A percentile compares a stretch with the other conserved stretches of the same genome.
phyloP scores from a whole-genome alignment of 2,329 filamentous ascomycete genomes.

The Fusarium sublunatum region DNA sequence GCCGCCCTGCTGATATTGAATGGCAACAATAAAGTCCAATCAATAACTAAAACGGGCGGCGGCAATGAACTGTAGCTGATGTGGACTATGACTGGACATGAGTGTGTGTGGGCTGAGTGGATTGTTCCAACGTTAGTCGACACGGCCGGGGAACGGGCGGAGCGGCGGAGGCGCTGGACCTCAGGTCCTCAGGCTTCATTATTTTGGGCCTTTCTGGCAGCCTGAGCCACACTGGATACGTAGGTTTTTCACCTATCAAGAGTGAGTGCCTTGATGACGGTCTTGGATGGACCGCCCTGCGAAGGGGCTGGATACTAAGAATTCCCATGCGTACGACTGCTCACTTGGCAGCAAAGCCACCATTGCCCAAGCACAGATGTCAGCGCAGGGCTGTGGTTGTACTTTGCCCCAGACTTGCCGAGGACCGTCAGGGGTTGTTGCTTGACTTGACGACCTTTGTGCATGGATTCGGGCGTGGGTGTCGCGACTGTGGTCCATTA shows the following conservation, averaged over 20 bases:
- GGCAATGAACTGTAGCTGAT: neutral
- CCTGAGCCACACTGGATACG: slow-evolving; percentile 40
- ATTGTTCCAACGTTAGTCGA: slow-evolving; percentile 40
- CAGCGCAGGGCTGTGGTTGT: slow-evolving; percentile 42
- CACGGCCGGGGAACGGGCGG: slow-evolving; percentile 35
- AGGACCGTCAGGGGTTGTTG: slow-evolving; percentile 36
- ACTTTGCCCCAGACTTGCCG: slow-evolving; percentile 43
- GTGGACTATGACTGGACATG: slow-evolving; percentile 36
- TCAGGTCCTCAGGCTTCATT: slow-evolving; percentile 37
- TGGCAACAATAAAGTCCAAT: slow-evolving; percentile 36
- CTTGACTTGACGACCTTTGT: slow-evolving; percentile 39
- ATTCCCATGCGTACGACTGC: slow-evolving; percentile 33
- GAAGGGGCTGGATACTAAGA: slow-evolving; percentile 36
- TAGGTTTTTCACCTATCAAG: slow-evolving; percentile 16
- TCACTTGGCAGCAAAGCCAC: slow-evolving; percentile 43
- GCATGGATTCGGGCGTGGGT: slow-evolving; percentile 27
- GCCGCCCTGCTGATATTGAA: slow-evolving; percentile 44
- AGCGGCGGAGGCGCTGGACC: slow-evolving; percentile 34
- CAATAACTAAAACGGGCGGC: slow-evolving; percentile 39
- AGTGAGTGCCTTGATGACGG: slow-evolving; percentile 32
- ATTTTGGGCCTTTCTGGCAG: slow-evolving; percentile 35
- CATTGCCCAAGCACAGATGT: slow-evolving; percentile 36
- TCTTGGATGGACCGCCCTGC: slow-evolving; percentile 34
- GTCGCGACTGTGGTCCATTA: slow-evolving; percentile 30
- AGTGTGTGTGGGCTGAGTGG: slow-evolving; percentile 43